Conservation (phyloP, 192 early-diverging fungal genomes). For the Chytriomyces confervae region DNA sequence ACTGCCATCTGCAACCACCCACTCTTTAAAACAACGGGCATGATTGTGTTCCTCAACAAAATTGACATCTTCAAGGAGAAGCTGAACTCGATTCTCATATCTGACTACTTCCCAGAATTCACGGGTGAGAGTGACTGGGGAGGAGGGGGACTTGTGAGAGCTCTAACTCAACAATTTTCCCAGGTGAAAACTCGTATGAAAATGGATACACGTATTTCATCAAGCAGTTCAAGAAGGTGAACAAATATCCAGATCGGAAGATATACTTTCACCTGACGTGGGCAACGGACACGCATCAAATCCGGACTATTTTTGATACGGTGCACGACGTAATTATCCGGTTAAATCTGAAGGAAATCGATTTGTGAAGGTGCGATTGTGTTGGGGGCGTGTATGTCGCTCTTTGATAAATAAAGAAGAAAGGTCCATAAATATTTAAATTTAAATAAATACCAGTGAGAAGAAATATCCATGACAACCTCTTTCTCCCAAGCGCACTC, state of each 20-base stretch:
- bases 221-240: constrained; percentile 42
- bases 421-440: no score
- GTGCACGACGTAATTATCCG: no score
- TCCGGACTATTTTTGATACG: no score
- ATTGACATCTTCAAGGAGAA: constrained; percentile 66
- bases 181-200: constrained; percentile 45
- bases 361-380: no score
- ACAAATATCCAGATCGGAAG: constrained; percentile 42
- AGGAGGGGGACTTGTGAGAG: background rate
- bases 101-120: constrained; percentile 62
- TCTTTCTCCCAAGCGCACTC: no score
- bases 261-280: constrained; percentile 63
- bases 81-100: constrained; percentile 47
- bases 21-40: constrained; percentile 49
- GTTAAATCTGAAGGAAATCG: no score
- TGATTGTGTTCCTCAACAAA: constrained; percentile 70
- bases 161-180: background rate
- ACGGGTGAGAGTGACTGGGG: constrained; percentile 25
- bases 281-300: constrained; percentile 58
- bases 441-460: no score
- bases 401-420: no score
- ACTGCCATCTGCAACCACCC: constrained; percentile 41
- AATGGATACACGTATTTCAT: constrained; percentile 48
- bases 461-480: no score
- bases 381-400: no score